These are phyloP conservation scores for Diutina sp. DNA, from an alignment of 1,139 yeast species.

Conservation along the genomic window DNA sequence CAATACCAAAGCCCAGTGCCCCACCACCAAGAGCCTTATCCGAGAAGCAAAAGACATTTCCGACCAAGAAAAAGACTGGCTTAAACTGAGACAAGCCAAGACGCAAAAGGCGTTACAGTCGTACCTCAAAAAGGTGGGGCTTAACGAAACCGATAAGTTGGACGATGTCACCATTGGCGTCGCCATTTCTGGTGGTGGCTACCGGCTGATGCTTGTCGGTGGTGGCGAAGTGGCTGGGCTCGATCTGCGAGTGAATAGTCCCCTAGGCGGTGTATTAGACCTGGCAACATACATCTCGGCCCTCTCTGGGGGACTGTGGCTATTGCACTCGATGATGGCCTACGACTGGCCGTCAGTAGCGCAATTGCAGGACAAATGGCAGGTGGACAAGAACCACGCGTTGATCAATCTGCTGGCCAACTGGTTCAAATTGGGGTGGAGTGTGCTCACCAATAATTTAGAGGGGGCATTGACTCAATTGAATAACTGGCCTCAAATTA, in stretches of 20 bases:
- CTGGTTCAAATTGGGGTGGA: conserved; percentile 12
- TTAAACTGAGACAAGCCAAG: neutral
- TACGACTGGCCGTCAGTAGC: neutral
- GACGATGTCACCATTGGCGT: neutral
- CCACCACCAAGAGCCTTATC: conserved; percentile 4
- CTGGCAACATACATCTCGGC: neutral
- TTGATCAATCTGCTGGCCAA: conserved; percentile 14
- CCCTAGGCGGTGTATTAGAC: neutral
- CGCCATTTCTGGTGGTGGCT: neutral
- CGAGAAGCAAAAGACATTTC: conserved; percentile 24
- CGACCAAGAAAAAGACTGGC: conserved; percentile 14
- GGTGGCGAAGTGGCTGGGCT: neutral
- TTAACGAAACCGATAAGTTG: neutral
- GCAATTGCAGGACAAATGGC: conserved; percentile 19
- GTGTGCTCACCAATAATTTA: conserved; percentile 13
- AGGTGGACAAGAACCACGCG: conserved; percentile 17
- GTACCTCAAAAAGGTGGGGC: neutral
- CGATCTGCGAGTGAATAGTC: neutral
- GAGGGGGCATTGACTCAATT: conserved; percentile 16
- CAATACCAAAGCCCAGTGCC: conserved; percentile 4
- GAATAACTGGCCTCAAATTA: conserved; percentile 25
- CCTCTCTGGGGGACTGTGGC: neutral
- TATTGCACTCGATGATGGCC: neutral
- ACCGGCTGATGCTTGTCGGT: conserved; percentile 1
- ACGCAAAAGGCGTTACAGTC: neutral